phyloP scores from a whole-genome alignment of 2,329 filamentous ascomycete genomes.

The Onygenales sp. region DNA sequence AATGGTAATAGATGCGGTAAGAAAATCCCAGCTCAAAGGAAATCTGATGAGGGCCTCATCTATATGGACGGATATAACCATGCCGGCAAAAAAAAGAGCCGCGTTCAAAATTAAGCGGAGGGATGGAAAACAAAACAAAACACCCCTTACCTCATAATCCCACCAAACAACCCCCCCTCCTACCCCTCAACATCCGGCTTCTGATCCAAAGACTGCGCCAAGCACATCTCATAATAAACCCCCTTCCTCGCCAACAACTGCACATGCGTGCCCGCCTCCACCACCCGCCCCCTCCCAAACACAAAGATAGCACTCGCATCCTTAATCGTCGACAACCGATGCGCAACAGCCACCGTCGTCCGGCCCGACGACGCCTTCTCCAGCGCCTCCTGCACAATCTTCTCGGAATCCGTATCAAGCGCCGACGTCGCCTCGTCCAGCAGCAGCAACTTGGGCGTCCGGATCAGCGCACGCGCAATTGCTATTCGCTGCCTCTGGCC shows the following conservation, averaged over 20 bases:
- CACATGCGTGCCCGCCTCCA: constrained; percentile 31
- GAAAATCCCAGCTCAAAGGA: too few relatives aligned
- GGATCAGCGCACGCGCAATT: constrained; percentile 33
- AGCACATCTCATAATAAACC: constrained; percentile 23
- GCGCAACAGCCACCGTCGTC: constrained; percentile 82
- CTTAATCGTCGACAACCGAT: constrained; percentile 77
- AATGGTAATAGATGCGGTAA: too few relatives aligned
- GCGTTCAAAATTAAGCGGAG: too few relatives aligned
- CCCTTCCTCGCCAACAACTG: constrained; percentile 25
- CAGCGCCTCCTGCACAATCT: constrained; percentile 22
- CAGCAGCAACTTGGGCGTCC: constrained; percentile 29
- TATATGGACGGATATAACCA: too few relatives aligned
- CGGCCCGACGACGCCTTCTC: constrained; percentile 55
- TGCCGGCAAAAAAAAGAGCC: too few relatives aligned
- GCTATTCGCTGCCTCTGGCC: constrained; percentile 36
- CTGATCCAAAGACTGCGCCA: constrained; percentile 14
- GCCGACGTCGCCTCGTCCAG: constrained; percentile 37
- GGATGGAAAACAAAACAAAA: background rate
- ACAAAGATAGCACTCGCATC: constrained; percentile 77
- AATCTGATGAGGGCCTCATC: too few relatives aligned
- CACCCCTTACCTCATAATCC: background rate
- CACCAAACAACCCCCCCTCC: background rate
- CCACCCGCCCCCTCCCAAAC: constrained; percentile 28
- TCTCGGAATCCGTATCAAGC: constrained; percentile 29
- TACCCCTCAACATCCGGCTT: background rate